A percentile compares a stretch with the other conserved stretches of the same genome.
phyloP scores from a whole-genome alignment of 257 asterid species.

The Dorcoceras hygrometricum region DNA sequence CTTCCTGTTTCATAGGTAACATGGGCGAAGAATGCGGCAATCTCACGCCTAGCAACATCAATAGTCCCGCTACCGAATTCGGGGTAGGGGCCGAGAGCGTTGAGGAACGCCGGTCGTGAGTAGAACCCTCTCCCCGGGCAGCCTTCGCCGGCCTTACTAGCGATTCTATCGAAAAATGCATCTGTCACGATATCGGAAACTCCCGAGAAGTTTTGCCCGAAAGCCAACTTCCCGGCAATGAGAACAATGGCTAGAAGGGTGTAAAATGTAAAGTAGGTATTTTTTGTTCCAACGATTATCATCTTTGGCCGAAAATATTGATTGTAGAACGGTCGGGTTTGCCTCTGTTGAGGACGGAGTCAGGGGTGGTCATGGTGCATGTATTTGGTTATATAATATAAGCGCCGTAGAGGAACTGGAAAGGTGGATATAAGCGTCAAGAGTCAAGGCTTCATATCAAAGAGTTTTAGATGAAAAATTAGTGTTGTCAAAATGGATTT shows the following conservation, averaged over 20 bases:
- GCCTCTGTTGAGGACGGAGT: no score
- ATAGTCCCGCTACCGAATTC: constrained; percentile 13
- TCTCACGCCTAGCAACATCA: constrained; percentile 24
- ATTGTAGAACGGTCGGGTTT: background rate
- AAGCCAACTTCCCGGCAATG: background rate
- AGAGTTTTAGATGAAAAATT: no score
- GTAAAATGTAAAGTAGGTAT: background rate
- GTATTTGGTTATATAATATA: no score
- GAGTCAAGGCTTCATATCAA: no score
- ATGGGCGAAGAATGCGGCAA: constrained; percentile 28
- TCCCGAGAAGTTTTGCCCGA: background rate
- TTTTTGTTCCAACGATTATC: background rate
- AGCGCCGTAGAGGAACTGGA: no score
- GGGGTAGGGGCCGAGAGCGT: constrained; percentile 6
- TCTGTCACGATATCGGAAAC: constrained; percentile 18
- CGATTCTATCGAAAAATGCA: constrained; percentile 23
- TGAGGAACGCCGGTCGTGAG: constrained; percentile 15
- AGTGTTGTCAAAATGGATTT: no score
- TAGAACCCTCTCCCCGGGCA: constrained; percentile 26
- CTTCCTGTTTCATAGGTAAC: constrained; percentile 28
- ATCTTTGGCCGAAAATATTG: background rate
- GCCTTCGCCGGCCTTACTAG: background rate
- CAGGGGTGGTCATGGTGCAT: no score
- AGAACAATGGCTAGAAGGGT: background rate
- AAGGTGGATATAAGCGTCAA: no score